Evolutionary conservation across 805 yeast genomes (phyloP).

Genomic region (Kregervanrija pseudodelftensis): DNA sequence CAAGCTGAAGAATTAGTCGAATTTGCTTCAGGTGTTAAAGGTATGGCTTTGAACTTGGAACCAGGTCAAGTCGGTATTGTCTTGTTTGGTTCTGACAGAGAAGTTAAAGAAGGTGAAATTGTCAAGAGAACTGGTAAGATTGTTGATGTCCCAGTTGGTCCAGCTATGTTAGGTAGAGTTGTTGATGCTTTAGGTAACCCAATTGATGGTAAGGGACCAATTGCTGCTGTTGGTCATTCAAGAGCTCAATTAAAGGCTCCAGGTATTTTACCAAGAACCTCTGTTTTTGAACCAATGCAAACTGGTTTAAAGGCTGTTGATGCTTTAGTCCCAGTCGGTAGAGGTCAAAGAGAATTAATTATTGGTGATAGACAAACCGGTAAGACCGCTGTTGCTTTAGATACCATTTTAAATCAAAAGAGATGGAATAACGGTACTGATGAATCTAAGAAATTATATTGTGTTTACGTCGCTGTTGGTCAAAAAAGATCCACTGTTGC

Average conservation of each 20-base stretch:
- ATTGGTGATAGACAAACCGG: conserved; percentile 99
- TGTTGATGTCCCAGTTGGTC: conserved; percentile 99
- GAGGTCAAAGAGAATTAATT: conserved; percentile 99
- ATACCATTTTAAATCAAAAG: conserved; percentile 98
- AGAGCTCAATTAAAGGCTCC: conserved; percentile 99
- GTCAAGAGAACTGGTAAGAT: conserved; percentile 99
- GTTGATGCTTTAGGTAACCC: conserved; percentile 99
- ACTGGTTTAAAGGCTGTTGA: conserved; percentile 99
- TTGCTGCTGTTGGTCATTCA: conserved; percentile 72
- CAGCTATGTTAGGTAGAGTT: conserved; percentile 96
- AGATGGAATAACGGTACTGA: conserved; percentile 94
- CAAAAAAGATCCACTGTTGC: conserved; percentile 99
- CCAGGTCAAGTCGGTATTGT: conserved; percentile 99
- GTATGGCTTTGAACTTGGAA: conserved; percentile 99
- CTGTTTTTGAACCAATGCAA: conserved; percentile 99
- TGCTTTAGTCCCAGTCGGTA: conserved; percentile 98
- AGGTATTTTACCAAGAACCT: conserved; percentile 99
- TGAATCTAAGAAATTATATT: conserved; percentile 96
- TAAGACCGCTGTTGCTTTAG: conserved; percentile 98
- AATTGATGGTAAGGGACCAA: conserved; percentile 99
- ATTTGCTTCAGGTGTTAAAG: conserved; percentile 98
- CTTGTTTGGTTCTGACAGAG: conserved; percentile 98
- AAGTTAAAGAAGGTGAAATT: conserved; percentile 98
- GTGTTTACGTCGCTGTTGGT: conserved; percentile 99
- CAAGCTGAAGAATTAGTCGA: conserved; percentile 99